Base-by-base conservation (phyloP, 441 rosid genomes). In the Jatropha podagrica region DNA sequence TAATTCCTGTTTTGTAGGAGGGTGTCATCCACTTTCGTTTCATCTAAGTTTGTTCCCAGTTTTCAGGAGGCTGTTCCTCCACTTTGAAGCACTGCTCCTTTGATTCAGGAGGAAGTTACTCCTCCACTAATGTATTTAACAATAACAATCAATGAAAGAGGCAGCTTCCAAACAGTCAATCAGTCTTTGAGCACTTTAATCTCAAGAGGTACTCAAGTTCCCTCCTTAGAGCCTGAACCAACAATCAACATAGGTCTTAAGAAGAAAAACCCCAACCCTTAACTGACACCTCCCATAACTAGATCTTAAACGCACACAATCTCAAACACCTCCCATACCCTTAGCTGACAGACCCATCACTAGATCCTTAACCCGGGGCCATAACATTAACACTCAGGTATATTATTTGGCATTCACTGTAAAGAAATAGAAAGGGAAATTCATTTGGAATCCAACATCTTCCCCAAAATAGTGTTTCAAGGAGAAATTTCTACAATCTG, bases 401-500 rank as follows among this genome's bases (percentile, higher is more conserved):
- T 32, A 32, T 32, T 32, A 32, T 32, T 2, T 32, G 32, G 32
- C 32, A 32, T 32, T 32, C 32, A 32, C 32, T 32, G 32, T 32
- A 32, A 32, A 0, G 1, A 32, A 32, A 32, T 32, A 32, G 2
- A 32, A 32, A 32, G 32, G 32, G 32, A 32, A 32, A 32, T 32
- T 1, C 32, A 32, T 32, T 32, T 32, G 32, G 32, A 32, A 32
- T 32, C 8, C 48, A 4, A 44, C 48, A 44, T 6, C 1, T 44
- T 44, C 48, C 48, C 9, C 51, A 12, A 5, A 14, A 56, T 58
- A 40, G 68, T 65, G 40, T 38, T 9, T 71, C 55, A 65, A 26
- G 18, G 46, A 26, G 27, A 46, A 69, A 49, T 74, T 73, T 59
- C n/a, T 23, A 8, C 12, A 26, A 69, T 52, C 42, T 13, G 75